Conservation (phyloP, 73 alveolate genomes). For the Breviolum minutum region DNA sequence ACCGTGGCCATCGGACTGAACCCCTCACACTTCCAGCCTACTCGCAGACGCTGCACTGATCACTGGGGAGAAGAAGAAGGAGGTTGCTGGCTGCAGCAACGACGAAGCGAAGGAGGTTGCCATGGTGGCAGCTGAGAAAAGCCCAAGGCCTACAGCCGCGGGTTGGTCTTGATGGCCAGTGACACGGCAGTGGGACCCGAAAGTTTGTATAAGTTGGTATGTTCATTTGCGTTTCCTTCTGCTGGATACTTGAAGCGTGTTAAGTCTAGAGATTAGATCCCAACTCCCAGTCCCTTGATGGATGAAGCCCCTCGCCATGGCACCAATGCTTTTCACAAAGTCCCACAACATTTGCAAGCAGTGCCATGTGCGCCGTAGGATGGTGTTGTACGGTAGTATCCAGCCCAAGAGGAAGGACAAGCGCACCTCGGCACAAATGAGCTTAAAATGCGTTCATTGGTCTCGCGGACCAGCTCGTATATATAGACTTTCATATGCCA, state of each 20-base stretch:
- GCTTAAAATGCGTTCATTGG: not conserved
- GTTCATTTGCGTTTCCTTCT: too few species aligned
- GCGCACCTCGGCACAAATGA: conserved; percentile 22
- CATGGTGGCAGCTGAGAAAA: conserved; percentile 27
- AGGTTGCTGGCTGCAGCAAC: conserved; percentile 32
- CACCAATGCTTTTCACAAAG: conserved; percentile 26
- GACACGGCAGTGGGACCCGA: too few species aligned
- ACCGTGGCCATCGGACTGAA: too few species aligned
- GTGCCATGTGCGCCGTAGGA: conserved; percentile 62
- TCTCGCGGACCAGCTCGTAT: too few species aligned
- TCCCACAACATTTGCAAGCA: conserved; percentile 46
- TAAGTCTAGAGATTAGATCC: too few species aligned
- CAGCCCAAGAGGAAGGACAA: conserved; percentile 78
- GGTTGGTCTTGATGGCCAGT: too few species aligned
- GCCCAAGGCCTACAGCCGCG: not conserved
- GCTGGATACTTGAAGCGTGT: too few species aligned
- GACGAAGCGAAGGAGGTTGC: not conserved
- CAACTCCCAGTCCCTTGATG: not conserved
- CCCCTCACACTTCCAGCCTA: not conserved
- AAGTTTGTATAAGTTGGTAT: too few species aligned
- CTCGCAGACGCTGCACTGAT: conserved; percentile 26
- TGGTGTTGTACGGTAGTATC: conserved; percentile 65
- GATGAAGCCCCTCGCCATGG: not conserved
- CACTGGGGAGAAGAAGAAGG: conserved; percentile 32
- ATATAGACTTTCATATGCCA: too few species aligned